Evolutionary conservation across 306 rosid genomes (phyloP).

Genomic region (Albizia julibrissin): DNA sequence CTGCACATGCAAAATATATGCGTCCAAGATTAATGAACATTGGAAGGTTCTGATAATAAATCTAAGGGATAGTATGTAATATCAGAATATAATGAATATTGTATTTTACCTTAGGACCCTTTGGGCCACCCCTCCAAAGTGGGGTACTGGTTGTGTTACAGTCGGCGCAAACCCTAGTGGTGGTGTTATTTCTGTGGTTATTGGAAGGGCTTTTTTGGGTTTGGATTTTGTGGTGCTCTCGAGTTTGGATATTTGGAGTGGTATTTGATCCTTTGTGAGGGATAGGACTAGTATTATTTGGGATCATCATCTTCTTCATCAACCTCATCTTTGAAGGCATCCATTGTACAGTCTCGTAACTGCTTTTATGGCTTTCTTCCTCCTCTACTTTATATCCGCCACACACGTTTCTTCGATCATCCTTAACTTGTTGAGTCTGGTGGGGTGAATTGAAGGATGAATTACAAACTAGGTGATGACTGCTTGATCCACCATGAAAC

Average conservation of each 20-base stretch:
- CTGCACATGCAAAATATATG: conserved; percentile 47
- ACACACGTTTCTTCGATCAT: conserved; percentile 7
- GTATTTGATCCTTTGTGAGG: conserved; percentile 22
- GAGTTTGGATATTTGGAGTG: conserved; percentile 30
- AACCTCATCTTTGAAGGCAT: conserved; percentile 78
- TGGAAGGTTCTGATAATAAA: not conserved
- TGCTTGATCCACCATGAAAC: conserved; percentile 43
- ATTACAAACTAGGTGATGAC: not conserved
- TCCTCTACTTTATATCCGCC: conserved; percentile 19
- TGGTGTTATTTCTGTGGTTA: conserved; percentile 11
- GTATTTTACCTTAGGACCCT: conserved; percentile 79
- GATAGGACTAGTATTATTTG: not conserved
- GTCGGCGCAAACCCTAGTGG: conserved; percentile 81
- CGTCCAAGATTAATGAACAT: not conserved
- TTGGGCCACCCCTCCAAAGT: conserved; percentile 97
- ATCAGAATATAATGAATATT: not conserved
- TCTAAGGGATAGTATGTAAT: not conserved
- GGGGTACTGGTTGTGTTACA: conserved; percentile 82
- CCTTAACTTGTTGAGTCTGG: conserved; percentile 28
- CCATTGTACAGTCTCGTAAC: conserved; percentile 57
- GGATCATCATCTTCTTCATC: conserved; percentile 62
- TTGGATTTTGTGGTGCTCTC: conserved; percentile 30
- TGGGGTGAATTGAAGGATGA: conserved; percentile 27
- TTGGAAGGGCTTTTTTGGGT: conserved; percentile 39
- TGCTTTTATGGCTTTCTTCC: conserved; percentile 15